Percentiles rank a stretch among this genome's conserved stretches.
Conservation (phyloP, 345 rosid genomes). For the Litchi chinensis region DNA sequence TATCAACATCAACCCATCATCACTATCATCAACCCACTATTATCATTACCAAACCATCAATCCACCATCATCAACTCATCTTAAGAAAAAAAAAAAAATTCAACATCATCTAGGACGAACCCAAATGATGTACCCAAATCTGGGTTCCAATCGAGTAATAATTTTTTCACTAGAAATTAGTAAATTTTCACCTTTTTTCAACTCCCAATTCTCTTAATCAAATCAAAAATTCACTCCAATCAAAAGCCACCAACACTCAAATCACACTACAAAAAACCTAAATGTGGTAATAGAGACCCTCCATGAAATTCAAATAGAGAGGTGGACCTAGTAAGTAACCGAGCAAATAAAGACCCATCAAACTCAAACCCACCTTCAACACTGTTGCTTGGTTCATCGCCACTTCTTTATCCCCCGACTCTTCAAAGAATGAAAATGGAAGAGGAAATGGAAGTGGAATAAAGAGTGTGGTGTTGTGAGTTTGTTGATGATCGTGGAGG, state of each 20-base stretch:
- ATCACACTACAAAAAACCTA: not conserved
- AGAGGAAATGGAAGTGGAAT: too few relatives aligned
- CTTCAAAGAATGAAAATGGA: not conserved
- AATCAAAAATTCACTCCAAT: not conserved
- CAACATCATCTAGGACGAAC: too few relatives aligned
- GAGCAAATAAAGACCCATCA: constrained; percentile 62
- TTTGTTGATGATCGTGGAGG: too few relatives aligned
- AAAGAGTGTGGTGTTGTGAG: too few relatives aligned
- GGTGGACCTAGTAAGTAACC: constrained; percentile 89
- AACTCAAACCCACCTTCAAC: constrained; percentile 46
- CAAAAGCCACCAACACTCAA: not conserved
- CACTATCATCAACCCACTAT: too few relatives aligned
- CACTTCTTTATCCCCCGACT: constrained; percentile 25
- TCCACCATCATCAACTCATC: too few relatives aligned
- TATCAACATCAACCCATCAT: too few relatives aligned
- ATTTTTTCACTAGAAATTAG: not conserved
- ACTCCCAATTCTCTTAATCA: not conserved
- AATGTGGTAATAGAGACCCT: constrained; percentile 36
- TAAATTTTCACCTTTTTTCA: not conserved
- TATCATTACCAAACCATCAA: too few relatives aligned
- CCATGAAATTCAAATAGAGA: constrained; percentile 83
- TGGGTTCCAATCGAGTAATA: not conserved
- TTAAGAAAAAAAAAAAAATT: too few relatives aligned
- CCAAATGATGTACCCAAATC: too few relatives aligned
- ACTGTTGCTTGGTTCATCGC: constrained; percentile 61